A percentile compares a stretch with the other conserved stretches of the same genome.
These are phyloP conservation scores for Aureobasidium melanogenum DNA, from an alignment of 2,329 filamentous ascomycete species.

Conservation along the genomic window DNA sequence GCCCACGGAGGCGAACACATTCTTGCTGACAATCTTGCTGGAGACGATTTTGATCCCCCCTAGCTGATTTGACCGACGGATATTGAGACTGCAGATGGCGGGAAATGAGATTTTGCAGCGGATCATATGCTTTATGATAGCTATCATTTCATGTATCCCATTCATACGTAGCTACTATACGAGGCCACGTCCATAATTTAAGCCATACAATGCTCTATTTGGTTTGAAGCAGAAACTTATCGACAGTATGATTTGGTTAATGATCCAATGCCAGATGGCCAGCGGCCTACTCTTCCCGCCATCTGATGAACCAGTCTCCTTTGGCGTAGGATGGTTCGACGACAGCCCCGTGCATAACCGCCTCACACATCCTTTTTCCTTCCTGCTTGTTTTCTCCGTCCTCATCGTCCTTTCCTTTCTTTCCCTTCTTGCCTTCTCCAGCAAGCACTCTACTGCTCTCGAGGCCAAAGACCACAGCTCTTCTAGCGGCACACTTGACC, in stretches of 20 bases:
- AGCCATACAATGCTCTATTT: no score
- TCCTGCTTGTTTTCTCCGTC: constrained; percentile 16
- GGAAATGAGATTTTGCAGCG: background rate
- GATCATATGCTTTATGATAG: background rate
- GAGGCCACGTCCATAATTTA: no score
- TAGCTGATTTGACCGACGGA: background rate
- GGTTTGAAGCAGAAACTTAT: no score
- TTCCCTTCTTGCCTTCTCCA: constrained; percentile 12
- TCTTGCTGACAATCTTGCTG: background rate
- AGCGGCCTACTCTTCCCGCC: constrained; percentile 38
- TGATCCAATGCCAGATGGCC: no score
- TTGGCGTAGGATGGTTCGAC: constrained; percentile 55
- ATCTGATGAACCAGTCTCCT: constrained; percentile 50
- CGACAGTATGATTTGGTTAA: no score
- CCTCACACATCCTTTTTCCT: constrained; percentile 43
- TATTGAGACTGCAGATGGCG: background rate
- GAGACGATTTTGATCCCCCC: background rate
- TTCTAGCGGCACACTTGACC: constrained; percentile 53
- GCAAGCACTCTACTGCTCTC: constrained; percentile 17
- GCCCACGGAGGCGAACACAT: background rate
- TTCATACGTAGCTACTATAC: background rate
- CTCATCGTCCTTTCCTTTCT: constrained; percentile 17
- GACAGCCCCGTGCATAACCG: constrained; percentile 49
- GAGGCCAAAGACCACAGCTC: constrained; percentile 50
- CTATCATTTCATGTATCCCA: background rate